Percentiles rank a stretch among this genome's conserved stretches.
phyloP scores from a whole-genome alignment of 805 yeast species.

The Lipomyces mesembrius region DNA sequence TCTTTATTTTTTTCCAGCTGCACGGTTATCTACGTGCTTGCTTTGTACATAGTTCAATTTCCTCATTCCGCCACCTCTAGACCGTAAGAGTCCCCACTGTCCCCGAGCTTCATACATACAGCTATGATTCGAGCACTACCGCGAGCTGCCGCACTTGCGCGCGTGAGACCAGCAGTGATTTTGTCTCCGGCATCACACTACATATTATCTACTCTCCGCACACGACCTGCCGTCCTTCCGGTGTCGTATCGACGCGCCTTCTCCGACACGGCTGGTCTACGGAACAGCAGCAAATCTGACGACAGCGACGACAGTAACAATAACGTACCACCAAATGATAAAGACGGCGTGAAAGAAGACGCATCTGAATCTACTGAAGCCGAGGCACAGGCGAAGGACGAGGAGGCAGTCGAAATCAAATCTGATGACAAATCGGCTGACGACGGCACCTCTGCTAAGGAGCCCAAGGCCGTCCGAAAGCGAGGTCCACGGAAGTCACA shows the following conservation, averaged over 20 bases:
- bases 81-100: neutral
- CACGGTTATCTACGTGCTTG: neutral
- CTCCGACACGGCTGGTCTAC: constrained; percentile 17
- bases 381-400: constrained; percentile 16
- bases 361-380: constrained; percentile 12
- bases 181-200: constrained; percentile 18
- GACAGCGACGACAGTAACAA: constrained; percentile 16
- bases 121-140: constrained; percentile 30
- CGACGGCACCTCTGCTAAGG: constrained; percentile 1
- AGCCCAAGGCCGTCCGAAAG: constrained; percentile 1
- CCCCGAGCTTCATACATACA: neutral
- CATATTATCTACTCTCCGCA: constrained; percentile 13
- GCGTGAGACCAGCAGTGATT: constrained; percentile 12
- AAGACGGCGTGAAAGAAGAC: constrained; percentile 6
- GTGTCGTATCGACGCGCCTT: constrained; percentile 21
- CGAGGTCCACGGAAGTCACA: neutral
- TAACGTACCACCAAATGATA: neutral
- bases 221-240: constrained; percentile 11
- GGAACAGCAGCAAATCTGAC: constrained; percentile 14
- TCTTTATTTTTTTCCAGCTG: neutral
- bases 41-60: neutral
- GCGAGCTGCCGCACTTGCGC: constrained; percentile 13
- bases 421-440: constrained; percentile 5
- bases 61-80: neutral
- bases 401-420: constrained; percentile 2